phyloP scores from a whole-genome alignment of 2,329 filamentous ascomycete genomes.

The Botrytis hyacinthi region DNA sequence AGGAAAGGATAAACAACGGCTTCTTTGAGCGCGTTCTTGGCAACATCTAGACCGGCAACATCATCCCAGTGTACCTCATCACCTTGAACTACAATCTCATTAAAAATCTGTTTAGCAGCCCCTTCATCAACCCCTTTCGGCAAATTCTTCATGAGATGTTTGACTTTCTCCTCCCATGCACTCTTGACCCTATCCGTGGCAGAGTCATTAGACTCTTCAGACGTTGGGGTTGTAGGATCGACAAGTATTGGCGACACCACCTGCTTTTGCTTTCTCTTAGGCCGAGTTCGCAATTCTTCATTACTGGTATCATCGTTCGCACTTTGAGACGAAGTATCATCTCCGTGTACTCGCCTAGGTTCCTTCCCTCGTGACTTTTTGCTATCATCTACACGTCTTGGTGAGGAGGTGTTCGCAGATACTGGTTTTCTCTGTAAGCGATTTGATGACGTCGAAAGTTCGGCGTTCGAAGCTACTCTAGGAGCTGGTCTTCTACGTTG shows the following conservation, averaged over 20 bases:
- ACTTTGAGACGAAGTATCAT: constrained; percentile 36
- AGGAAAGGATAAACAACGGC: constrained; percentile 97
- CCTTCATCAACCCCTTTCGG: constrained; percentile 78
- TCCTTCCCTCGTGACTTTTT: constrained; percentile 30
- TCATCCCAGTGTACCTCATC: constrained; percentile 95
- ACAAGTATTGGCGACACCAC: constrained; percentile 40
- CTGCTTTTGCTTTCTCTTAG: constrained; percentile 37
- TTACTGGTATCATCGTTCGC: constrained; percentile 38
- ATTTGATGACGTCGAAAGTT: constrained; percentile 11
- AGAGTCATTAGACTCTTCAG: constrained; percentile 45
- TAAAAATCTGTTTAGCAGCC: constrained; percentile 87
- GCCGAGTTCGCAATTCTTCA: constrained; percentile 28
- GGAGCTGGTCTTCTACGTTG: constrained; percentile 34
- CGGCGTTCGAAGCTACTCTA: constrained; percentile 23
- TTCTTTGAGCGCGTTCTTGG: constrained; percentile 90
- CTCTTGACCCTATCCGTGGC: constrained; percentile 46
- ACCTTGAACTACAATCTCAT: constrained; percentile 91
- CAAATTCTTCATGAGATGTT: constrained; percentile 69
- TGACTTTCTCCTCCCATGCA: constrained; percentile 61
- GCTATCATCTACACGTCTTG: constrained; percentile 34
- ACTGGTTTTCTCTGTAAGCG: constrained; percentile 39
- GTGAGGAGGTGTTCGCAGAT: constrained; percentile 37
- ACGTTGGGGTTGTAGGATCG: constrained; percentile 45
- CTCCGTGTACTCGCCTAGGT: constrained; percentile 27
- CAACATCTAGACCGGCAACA: constrained; percentile 84